phyloP scores from a whole-genome alignment of 257 asterid species.

The Coffea eugenioides region DNA sequence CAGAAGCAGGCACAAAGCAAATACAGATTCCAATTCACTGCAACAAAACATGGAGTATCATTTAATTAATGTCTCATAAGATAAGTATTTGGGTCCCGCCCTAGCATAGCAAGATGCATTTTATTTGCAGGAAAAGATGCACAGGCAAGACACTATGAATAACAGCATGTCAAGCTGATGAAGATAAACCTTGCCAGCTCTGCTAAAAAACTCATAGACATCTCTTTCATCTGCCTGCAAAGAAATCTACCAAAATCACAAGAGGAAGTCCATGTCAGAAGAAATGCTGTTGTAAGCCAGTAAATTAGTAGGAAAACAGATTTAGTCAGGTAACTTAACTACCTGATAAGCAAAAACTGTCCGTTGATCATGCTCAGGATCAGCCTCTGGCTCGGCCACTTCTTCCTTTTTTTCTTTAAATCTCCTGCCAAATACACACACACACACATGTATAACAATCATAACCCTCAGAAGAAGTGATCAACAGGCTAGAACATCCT shows the following conservation, averaged over 20 bases:
- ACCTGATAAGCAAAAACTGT: constrained; percentile 88
- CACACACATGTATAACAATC: not conserved
- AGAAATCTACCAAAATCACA: constrained; percentile 42
- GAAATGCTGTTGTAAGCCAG: not conserved
- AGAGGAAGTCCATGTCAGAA: not conserved
- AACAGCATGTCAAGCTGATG: constrained; percentile 8
- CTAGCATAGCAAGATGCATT: not conserved
- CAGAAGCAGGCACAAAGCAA: not conserved
- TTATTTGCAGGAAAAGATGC: not conserved
- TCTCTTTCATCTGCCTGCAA: constrained; percentile 72
- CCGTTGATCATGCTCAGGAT: constrained; percentile 68
- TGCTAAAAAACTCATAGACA: constrained; percentile 64
- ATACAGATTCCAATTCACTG: not conserved
- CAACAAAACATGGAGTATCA: not conserved
- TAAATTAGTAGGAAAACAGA: not conserved
- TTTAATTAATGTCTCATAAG: not conserved
- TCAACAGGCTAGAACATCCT: too few species aligned
- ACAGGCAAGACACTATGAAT: not conserved
- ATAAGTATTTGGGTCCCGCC: not conserved
- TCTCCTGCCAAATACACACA: constrained; percentile 37
- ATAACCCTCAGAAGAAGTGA: not conserved
- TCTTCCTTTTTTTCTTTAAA: constrained; percentile 62
- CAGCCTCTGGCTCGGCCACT: constrained; percentile 50
- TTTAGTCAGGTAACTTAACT: constrained; percentile 20
- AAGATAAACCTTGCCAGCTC: constrained; percentile 64